Evolutionary conservation across 306 rosid species (phyloP).

Genomic region (Casuarina equisetifolia): DNA sequence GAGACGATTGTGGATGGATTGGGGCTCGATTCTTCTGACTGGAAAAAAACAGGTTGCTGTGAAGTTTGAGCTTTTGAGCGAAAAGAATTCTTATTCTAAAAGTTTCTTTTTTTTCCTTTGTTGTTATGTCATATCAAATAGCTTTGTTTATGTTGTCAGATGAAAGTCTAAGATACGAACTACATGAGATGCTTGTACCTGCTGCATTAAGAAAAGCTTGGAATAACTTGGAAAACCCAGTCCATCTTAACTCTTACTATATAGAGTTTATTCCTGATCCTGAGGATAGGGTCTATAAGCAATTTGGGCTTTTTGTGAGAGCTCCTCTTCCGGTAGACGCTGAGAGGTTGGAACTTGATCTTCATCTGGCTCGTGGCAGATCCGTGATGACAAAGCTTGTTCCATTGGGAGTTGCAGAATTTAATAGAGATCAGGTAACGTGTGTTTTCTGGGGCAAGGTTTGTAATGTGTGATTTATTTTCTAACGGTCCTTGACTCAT

Average conservation of each 20-base stretch:
- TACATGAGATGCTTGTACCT: constrained; percentile 81
- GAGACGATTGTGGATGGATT: constrained; percentile 38
- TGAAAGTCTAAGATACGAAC: constrained; percentile 57
- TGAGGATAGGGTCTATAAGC: constrained; percentile 68
- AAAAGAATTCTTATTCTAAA: constrained; percentile 2
- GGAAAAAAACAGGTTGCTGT: constrained; percentile 32
- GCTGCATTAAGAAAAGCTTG: constrained; percentile 56
- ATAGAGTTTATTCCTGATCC: constrained; percentile 67
- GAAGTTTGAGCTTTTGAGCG: constrained; percentile 53
- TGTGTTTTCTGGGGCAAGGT: background rate
- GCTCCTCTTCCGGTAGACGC: constrained; percentile 74
- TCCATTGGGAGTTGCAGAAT: constrained; percentile 63
- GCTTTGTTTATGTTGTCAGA: constrained; percentile 40
- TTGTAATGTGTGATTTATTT: constrained; percentile 12
- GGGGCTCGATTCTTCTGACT: constrained; percentile 49
- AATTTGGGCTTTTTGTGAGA: constrained; percentile 74
- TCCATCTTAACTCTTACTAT: constrained; percentile 59
- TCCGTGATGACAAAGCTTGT: constrained; percentile 66
- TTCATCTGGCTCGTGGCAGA: constrained; percentile 88
- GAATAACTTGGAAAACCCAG: constrained; percentile 38
- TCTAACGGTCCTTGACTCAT: background rate
- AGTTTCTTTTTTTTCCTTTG: constrained; percentile 28
- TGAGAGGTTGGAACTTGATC: constrained; percentile 74
- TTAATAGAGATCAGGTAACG: constrained; percentile 71
- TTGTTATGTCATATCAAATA: constrained; percentile 21